These are phyloP conservation scores for Nakaseomyces bracarensis DNA, from an alignment of 1,139 yeast genomes.

Conservation along the genomic window DNA sequence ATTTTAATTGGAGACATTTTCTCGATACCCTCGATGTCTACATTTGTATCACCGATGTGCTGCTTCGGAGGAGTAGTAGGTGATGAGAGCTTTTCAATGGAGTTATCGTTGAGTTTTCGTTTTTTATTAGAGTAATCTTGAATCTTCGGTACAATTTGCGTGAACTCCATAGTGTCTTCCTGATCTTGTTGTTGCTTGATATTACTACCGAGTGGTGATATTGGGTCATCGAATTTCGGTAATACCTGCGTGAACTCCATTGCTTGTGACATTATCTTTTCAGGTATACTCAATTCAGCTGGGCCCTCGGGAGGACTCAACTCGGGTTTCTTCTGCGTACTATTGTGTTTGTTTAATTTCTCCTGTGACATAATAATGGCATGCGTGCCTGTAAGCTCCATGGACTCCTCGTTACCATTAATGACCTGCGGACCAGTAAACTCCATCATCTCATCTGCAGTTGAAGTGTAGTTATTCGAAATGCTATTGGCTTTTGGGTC, in stretches of 20 bases:
- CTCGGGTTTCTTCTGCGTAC: constrained; percentile 1
- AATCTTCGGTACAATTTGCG: constrained; percentile 2
- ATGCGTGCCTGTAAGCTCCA: constrained; percentile 4
- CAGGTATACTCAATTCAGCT: background rate
- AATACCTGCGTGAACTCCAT: constrained; percentile 9
- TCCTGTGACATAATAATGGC: constrained; percentile 12
- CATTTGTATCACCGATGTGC: background rate
- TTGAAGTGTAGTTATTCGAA: background rate
- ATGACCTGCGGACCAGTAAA: constrained; percentile 12
- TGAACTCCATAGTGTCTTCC: constrained; percentile 6
- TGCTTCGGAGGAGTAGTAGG: constrained; percentile 7
- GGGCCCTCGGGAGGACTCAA: constrained; percentile 5
- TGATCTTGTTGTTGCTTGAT: constrained; percentile 3
- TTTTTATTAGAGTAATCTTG: constrained; percentile 8
- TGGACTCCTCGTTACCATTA: background rate
- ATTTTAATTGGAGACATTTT: constrained; percentile 27
- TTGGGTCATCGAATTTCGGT: background rate
- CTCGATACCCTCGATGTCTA: constrained; percentile 23
- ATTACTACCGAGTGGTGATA: background rate
- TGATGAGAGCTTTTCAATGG: constrained; percentile 6
- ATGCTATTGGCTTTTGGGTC: no score
- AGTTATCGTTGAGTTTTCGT: constrained; percentile 11
- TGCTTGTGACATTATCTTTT: constrained; percentile 2
- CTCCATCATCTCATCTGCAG: constrained; percentile 17
- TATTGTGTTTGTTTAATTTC: constrained; percentile 11